Conservation (phyloP, 768 basidiomycete genomes). For the Amanita polypyramis region DNA sequence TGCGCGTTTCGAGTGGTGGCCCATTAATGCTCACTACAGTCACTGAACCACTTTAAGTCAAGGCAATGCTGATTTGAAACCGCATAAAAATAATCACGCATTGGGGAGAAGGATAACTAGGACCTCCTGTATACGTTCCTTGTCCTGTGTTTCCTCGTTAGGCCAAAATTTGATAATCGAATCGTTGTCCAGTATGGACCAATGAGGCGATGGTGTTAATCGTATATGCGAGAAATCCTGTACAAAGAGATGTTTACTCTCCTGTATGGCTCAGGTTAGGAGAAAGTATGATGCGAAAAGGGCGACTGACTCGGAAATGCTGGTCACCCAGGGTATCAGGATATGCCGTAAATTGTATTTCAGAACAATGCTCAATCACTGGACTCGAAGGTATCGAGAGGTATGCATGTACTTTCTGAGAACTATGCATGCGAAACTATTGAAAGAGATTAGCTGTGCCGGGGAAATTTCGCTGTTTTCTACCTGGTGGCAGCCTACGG, state of each 20-base stretch:
- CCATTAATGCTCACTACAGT: too few species aligned
- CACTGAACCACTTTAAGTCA: too few species aligned
- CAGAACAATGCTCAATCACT: conserved; percentile 65
- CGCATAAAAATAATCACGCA: background rate
- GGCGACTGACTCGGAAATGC: background rate
- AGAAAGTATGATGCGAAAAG: background rate
- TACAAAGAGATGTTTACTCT: conserved; percentile 36
- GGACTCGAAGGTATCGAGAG: conserved; percentile 62
- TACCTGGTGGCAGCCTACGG: conserved; percentile 77
- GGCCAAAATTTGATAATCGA: conserved; percentile 8
- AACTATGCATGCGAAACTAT: conserved; percentile 85
- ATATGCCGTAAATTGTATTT: conserved; percentile 56
- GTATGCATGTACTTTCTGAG: conserved; percentile 51
- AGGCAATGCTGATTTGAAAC: too few species aligned
- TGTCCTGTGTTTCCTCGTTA: background rate
- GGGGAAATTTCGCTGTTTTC: conserved; percentile 3
- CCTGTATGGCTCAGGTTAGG: conserved; percentile 11
- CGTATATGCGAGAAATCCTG: conserved; percentile 85
- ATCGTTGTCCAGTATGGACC: conserved; percentile 25
- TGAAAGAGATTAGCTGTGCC: background rate
- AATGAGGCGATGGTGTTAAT: conserved; percentile 70
- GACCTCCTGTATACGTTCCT: conserved; percentile 9
- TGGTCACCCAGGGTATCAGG: conserved; percentile 23
- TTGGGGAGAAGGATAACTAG: conserved; percentile 5
- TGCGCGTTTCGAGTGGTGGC: too few species aligned